Evolutionary conservation across 805 yeast species (phyloP).

Genomic region (Vanderwaltozyma tropicalis): DNA sequence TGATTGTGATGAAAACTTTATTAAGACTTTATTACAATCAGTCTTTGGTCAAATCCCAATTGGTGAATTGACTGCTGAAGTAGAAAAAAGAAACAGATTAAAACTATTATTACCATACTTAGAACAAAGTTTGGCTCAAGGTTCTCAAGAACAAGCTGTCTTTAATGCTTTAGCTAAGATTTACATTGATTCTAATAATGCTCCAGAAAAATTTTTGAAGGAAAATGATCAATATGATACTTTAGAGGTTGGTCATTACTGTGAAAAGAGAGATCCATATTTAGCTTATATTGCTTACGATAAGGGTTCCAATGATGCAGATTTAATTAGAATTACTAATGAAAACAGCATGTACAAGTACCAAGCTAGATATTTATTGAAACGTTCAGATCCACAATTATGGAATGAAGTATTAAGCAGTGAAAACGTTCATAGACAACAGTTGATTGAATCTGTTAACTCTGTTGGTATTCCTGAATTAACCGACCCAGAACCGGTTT

Average conservation of each 20-base stretch:
- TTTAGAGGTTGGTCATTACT: slow-evolving; percentile 91
- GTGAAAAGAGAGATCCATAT: slow-evolving; percentile 98
- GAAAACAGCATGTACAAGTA: slow-evolving; percentile 97
- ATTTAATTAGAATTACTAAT: slow-evolving; percentile 82
- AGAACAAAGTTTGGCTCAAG: slow-evolving; percentile 76
- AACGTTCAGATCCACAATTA: slow-evolving; percentile 73
- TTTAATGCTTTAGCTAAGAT: slow-evolving; percentile 94
- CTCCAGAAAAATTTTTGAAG: slow-evolving; percentile 91
- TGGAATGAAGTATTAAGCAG: slow-evolving; percentile 72
- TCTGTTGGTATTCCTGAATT: slow-evolving; percentile 94
- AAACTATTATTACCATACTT: slow-evolving; percentile 86
- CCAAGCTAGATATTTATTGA: slow-evolving; percentile 91
- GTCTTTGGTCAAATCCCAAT: slow-evolving; percentile 94
- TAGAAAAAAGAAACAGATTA: slow-evolving; percentile 90
- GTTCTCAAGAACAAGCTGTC: slow-evolving; percentile 82
- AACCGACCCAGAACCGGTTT: slow-evolving; percentile 85
- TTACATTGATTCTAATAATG: slow-evolving; percentile 93
- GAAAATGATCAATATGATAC: slow-evolving; percentile 88
- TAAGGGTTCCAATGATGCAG: slow-evolving; percentile 86
- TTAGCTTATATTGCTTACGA: slow-evolving; percentile 96
- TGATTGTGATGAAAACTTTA: slow-evolving; percentile 88
- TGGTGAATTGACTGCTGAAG: slow-evolving; percentile 80
- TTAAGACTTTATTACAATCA: slow-evolving; percentile 67
- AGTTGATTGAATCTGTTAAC: slow-evolving; percentile 84
- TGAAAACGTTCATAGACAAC: slow-evolving; percentile 81